Conservation (phyloP, 2,329 filamentous ascomycete genomes). For the Paracoccidioides lutzii region DNA sequence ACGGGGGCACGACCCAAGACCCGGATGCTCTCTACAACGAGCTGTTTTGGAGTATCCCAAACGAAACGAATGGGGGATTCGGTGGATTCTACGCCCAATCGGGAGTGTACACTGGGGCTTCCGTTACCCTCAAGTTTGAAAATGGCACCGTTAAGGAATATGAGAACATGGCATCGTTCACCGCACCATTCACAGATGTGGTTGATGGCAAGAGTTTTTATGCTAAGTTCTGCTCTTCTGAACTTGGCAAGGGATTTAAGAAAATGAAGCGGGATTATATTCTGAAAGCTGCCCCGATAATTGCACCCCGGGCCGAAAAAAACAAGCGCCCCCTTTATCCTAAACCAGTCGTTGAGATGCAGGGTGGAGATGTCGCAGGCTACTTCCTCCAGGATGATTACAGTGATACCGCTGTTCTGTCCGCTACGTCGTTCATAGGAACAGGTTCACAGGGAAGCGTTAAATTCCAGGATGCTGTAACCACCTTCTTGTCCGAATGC, state of each 20-base stretch:
- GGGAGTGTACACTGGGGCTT: constrained; percentile 16
- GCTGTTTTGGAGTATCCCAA: constrained; percentile 17
- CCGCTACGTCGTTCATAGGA: constrained; percentile 28
- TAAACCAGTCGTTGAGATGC: constrained; percentile 23
- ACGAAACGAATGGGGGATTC: not conserved
- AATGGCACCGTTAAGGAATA: constrained; percentile 19
- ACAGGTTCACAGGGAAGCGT: constrained; percentile 10
- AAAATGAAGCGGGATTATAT: constrained; percentile 1
- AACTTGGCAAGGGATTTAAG: constrained; percentile 2
- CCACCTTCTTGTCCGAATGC: constrained; percentile 36
- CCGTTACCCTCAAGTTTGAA: constrained; percentile 19
- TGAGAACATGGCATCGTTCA: constrained; percentile 16
- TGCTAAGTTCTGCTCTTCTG: constrained; percentile 22
- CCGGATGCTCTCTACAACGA: constrained; percentile 22
- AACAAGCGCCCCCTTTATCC: constrained; percentile 21
- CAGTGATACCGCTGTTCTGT: constrained; percentile 33
- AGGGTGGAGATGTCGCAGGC: constrained; percentile 27
- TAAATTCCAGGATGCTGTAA: constrained; percentile 28
- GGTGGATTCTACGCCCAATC: constrained; percentile 7
- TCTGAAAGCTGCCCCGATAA: constrained; percentile 1
- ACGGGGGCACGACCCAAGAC: constrained; percentile 14
- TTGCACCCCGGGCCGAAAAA: not conserved
- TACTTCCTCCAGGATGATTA: constrained; percentile 32
- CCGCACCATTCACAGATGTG: constrained; percentile 22
- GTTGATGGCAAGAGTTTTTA: constrained; percentile 31